Evolutionary conservation across 2,329 filamentous ascomycete genomes (phyloP), one percentile per base, ranked within the genome.

Genomic region (Helotiales sp.): DNA sequence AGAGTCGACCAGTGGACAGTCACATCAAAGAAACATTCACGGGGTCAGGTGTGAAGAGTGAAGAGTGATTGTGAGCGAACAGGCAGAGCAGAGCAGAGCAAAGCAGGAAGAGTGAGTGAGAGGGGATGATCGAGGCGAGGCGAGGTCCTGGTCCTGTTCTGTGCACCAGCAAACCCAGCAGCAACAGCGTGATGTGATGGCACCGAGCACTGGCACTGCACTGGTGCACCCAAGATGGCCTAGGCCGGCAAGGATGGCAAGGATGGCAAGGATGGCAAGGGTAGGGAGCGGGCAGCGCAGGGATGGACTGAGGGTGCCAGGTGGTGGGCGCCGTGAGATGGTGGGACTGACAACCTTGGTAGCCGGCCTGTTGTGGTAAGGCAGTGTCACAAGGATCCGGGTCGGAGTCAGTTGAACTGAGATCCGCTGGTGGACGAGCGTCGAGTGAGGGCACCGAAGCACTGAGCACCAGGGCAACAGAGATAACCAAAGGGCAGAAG

Each of bases 21-120:
- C 45, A 55, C 55, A 58, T 54, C 55, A 43, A 61, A 65, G 55
- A 26, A 61, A 2, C 32, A 61, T 60, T 61, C 55, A 47, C 17
- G 45, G 55, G 15, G 43, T 63, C 50, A 64, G 54, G 17, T 50
- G 50, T 34, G 32, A 66, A 52, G 20, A 60, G 50, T 34, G 32
- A 66, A 52, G 20, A 60, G 43, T 45, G 58, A 28, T 57, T 57
- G 54, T 40, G 30, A 37, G 20, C 22, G 54, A 32, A n/a, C 15
- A n/a, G n/a, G 49, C 40, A 15, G 15, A 30, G 26, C 26, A 22
- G 30, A 57, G 10, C 32, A 34, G 13, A 32, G 22, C 5, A n/a
- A 57, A 34, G 24, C 50, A 55, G 34, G 50, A 30, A 57, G 30
- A 60, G 24, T 43, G 32, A 52, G 22, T 49, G 20, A 28, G 49